Percentiles rank a stretch among this genome's conserved stretches.
Conservation (phyloP, 73 alveolate genomes). For the Paramecium primaurelia region DNA sequence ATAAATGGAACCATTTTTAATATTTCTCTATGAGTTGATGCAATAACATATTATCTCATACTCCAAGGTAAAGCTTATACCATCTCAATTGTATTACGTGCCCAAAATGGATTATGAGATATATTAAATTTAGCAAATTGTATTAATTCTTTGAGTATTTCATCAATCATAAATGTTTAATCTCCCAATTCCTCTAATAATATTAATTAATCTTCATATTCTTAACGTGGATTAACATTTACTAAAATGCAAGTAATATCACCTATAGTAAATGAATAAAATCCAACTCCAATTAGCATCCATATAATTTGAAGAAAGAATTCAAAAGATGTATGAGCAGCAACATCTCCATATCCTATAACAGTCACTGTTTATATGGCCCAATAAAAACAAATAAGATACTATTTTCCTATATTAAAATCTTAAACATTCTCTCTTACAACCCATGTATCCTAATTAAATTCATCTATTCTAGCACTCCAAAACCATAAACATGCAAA, state of each 20-base stretch:
- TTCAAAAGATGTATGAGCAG: slow-evolving; percentile 67
- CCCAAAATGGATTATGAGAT: slow-evolving; percentile 38
- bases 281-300: slow-evolving; percentile 86
- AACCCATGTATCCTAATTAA: neutral
- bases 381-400: slow-evolving; percentile 77
- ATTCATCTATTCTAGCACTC: neutral
- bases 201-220: neutral
- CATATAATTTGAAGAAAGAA: slow-evolving; percentile 67
- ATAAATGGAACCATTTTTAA: slow-evolving; percentile 20
- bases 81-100: neutral
- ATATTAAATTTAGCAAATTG: neutral
- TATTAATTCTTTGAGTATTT: neutral
- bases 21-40: slow-evolving; percentile 39
- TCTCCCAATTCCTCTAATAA: neutral
- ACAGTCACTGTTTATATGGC: slow-evolving; percentile 74
- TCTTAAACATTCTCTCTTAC: neutral
- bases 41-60: neutral
- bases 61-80: slow-evolving; percentile 3
- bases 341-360: slow-evolving; percentile 85
- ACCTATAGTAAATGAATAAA: slow-evolving; percentile 80
- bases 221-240: neutral
- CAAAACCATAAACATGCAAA: slow-evolving; percentile 28
- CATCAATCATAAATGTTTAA: slow-evolving; percentile 9
- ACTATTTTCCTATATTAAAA: neutral
- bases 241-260: slow-evolving; percentile 67